These are phyloP conservation scores for Borovskyia barvae DNA, from an alignment of 208 protist species.

Conservation along the genomic window DNA sequence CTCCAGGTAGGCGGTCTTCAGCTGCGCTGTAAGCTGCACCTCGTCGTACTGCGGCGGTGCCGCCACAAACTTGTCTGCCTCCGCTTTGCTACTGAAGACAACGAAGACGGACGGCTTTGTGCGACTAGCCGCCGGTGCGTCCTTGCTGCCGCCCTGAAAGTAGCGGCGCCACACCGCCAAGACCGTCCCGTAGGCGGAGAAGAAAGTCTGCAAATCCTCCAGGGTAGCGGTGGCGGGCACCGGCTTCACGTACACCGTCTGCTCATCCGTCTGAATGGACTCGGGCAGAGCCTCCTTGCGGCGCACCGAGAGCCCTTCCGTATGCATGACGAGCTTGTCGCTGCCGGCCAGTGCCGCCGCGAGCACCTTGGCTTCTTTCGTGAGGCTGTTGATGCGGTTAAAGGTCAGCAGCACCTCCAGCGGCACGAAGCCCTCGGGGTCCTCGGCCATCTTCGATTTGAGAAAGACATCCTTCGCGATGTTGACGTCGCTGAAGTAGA, in stretches of 20 bases:
- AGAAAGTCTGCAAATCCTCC: constrained; percentile 80
- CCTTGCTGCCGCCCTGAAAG: constrained; percentile 67
- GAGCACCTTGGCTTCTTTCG: constrained; percentile 64
- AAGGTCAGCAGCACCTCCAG: constrained; percentile 82
- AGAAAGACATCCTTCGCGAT: constrained; percentile 88
- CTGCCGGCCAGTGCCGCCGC: constrained; percentile 61
- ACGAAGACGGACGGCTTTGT: constrained; percentile 86
- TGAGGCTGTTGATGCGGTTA: constrained; percentile 80
- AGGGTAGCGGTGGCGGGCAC: constrained; percentile 68
- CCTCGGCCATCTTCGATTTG: constrained; percentile 86
- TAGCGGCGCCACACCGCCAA: constrained; percentile 86
- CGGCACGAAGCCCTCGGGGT: constrained; percentile 78
- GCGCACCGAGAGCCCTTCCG: constrained; percentile 64
- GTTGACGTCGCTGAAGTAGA: constrained; percentile 94
- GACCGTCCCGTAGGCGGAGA: constrained; percentile 68
- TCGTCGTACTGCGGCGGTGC: constrained; percentile 60
- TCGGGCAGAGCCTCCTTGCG: constrained; percentile 78
- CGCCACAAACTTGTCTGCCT: constrained; percentile 64
- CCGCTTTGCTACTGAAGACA: constrained; percentile 64
- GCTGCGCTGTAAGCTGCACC: constrained; percentile 69
- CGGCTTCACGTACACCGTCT: constrained; percentile 88
- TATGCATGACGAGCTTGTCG: constrained; percentile 61
- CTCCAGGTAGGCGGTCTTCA: constrained; percentile 81
- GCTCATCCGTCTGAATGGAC: constrained; percentile 83
- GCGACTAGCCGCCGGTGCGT: constrained; percentile 46